Evolutionary conservation across 768 basidiomycete species (phyloP).

Genomic region (Hericium coralloides): DNA sequence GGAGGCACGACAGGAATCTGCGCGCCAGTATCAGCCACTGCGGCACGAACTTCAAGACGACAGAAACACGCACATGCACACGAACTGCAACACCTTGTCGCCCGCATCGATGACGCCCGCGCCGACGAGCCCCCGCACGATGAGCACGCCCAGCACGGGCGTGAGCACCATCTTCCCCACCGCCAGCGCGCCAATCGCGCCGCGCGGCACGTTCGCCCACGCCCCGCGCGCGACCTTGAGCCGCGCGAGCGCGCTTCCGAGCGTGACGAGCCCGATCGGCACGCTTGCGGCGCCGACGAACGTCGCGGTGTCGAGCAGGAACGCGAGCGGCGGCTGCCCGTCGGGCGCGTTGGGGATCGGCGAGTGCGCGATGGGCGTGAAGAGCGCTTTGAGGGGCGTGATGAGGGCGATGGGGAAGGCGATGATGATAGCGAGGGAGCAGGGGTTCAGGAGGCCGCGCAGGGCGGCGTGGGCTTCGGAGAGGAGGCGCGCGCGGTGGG

Average conservation of each 20-base stretch:
- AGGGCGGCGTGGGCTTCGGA: not conserved
- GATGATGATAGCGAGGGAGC: slow-evolving; percentile 43
- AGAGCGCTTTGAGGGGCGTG: slow-evolving; percentile 50
- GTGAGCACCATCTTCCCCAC: slow-evolving; percentile 45
- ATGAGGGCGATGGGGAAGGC: slow-evolving; percentile 50
- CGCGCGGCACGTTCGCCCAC: slow-evolving; percentile 37
- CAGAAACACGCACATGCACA: slow-evolving; percentile 49
- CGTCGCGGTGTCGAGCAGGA: slow-evolving; percentile 44
- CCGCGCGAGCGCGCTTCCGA: slow-evolving; percentile 56
- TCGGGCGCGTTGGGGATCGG: slow-evolving; percentile 41
- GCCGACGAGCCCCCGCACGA: slow-evolving; percentile 39
- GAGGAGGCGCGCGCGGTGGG: not conserved
- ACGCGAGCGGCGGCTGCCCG: slow-evolving; percentile 55
- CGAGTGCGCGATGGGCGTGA: slow-evolving; percentile 37
- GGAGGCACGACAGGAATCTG: slow-evolving; percentile 13
- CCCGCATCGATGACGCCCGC: slow-evolving; percentile 37
- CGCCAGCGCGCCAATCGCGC: slow-evolving; percentile 45
- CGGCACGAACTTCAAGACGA: not conserved
- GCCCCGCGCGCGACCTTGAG: slow-evolving; percentile 40
- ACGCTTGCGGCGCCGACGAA: slow-evolving; percentile 60
- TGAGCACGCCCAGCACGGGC: slow-evolving; percentile 52
- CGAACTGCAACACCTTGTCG: slow-evolving; percentile 53
- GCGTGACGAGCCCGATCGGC: slow-evolving; percentile 50
- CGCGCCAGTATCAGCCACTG: not conserved
- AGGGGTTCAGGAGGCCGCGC: slow-evolving; percentile 30